phyloP scores from a whole-genome alignment of 106 monocot genomes.

The Narthecium ossifragum region DNA sequence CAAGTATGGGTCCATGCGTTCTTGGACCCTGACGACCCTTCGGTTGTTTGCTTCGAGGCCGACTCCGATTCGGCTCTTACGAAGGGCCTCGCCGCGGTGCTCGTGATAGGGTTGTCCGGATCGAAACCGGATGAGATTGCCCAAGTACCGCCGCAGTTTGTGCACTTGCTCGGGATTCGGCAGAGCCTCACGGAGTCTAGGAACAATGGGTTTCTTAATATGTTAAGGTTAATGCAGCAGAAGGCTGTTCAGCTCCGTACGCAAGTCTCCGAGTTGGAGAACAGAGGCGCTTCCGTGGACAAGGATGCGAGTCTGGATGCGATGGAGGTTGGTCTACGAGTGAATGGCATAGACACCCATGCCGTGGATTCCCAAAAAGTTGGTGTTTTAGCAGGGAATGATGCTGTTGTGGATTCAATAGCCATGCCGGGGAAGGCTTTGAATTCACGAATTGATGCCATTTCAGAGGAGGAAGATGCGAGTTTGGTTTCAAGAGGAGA shows the following conservation, averaged over 20 bases:
- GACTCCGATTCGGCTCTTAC: conserved; percentile 80
- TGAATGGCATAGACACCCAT: background rate
- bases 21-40: conserved; percentile 41
- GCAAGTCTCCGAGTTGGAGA: background rate
- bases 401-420: background rate
- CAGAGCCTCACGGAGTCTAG: conserved; percentile 80
- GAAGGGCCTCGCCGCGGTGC: conserved; percentile 71
- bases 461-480: conserved; percentile 1
- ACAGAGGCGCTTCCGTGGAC: background rate
- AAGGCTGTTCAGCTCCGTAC: conserved; percentile 46
- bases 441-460: background rate
- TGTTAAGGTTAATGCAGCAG: conserved; percentile 79
- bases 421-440: background rate
- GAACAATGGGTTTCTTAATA: conserved; percentile 88
- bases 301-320: background rate
- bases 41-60: conserved; percentile 61
- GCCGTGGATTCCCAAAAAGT: background rate
- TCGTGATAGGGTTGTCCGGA: conserved; percentile 68
- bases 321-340: background rate
- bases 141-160: conserved; percentile 49
- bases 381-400: background rate
- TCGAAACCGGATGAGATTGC: conserved; percentile 26
- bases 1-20: conserved; percentile 93
- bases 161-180: conserved; percentile 58
- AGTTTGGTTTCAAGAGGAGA: background rate